Evolutionary conservation across 2,329 filamentous ascomycete genomes (phyloP).

Genomic region (Ampelomyces quisqualis): DNA sequence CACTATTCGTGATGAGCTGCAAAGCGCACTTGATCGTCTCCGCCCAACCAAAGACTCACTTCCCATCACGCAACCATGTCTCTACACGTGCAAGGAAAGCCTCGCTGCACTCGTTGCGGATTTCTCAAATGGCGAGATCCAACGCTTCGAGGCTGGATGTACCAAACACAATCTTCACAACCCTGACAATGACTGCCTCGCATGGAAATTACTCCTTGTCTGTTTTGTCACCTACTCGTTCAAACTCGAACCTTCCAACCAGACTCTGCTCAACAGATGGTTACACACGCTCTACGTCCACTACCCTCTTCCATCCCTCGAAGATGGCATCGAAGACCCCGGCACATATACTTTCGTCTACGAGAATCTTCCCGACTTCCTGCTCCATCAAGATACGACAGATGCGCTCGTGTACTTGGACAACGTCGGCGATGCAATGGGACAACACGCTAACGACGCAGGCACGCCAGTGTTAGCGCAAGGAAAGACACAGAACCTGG

Average conservation of each 20-base stretch:
- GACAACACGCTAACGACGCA: slow-evolving; percentile 1
- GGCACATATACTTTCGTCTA: slow-evolving; percentile 27
- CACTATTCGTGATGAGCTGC: slow-evolving; percentile 24
- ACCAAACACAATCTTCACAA: slow-evolving; percentile 9
- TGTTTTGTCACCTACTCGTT: slow-evolving; percentile 18
- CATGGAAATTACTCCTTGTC: slow-evolving; percentile 30
- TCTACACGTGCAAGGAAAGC: slow-evolving; percentile 17
- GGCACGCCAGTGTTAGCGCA: slow-evolving; percentile 9
- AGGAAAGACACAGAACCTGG: slow-evolving; percentile 17
- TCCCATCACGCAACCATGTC: slow-evolving; percentile 5
- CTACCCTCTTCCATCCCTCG: slow-evolving; percentile 20
- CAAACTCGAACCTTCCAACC: too few species aligned
- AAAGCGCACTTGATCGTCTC: slow-evolving; percentile 13
- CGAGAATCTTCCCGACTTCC: slow-evolving; percentile 22
- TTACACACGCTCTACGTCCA: slow-evolving; percentile 10
- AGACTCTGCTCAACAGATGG: too few species aligned
- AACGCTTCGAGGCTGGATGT: slow-evolving; percentile 15
- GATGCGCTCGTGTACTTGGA: slow-evolving; percentile 16
- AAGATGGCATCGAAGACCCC: slow-evolving; percentile 28
- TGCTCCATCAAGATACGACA: slow-evolving; percentile 1
- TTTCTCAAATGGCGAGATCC: slow-evolving; percentile 6
- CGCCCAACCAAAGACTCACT: slow-evolving; percentile 2
- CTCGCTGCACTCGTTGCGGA: slow-evolving; percentile 13
- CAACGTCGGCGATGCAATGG: slow-evolving; percentile 15
- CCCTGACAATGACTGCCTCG: slow-evolving; percentile 11